Base-by-base conservation (phyloP, 1,284 basidiomycete species). In the Lignosus rhinocerotis region DNA sequence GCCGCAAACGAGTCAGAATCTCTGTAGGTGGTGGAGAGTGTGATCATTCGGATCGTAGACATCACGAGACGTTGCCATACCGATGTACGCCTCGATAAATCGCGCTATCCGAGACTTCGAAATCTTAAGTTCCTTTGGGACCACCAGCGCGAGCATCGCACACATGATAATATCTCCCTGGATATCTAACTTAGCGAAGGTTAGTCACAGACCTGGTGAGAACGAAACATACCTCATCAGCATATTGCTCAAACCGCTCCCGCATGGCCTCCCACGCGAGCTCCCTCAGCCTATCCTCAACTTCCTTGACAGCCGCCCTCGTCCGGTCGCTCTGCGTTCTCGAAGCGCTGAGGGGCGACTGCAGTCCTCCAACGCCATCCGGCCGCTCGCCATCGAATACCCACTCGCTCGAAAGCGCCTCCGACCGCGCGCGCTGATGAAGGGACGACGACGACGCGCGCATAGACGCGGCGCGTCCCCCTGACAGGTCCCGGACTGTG, bases 141-240 rank as follows among this genome's bases (percentile, higher is more conserved):
- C 87, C 21, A 91, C 73, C 2, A 88, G 68, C 2, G 83, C 76
- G 17, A 92, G 67, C 78, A 88, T 82, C 3, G 87, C 83, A 70
- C 90, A 91, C 78, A 85, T 88, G 66, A 92, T 90, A 0, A 91
- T 75, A 64, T 92, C 85, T 5, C 90, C 90, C 87, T 90, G 10
- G 6, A 25, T 17, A 14, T 34, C 3, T 2, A 9, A 30, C 25
- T 45, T 25, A 45, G 43, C 16, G 5, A 10, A 1, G 21, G 21
- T 45, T n/a, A 12, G 21, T n/a, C 14, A 5, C 21, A 32, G 19
- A 50, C 2, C 7, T 19, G 17, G 25, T 21, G 12, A 30, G 14
- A 6, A 6, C 49, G 12, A 17, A 16, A 16, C 76, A 30, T 58
- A 88, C 88, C 73, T 83, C 74, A 58, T 88, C 85, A 1, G 82